Conservation (phyloP, 202 grass and related monocot species). For the Sporobolus alterniflorus region DNA sequence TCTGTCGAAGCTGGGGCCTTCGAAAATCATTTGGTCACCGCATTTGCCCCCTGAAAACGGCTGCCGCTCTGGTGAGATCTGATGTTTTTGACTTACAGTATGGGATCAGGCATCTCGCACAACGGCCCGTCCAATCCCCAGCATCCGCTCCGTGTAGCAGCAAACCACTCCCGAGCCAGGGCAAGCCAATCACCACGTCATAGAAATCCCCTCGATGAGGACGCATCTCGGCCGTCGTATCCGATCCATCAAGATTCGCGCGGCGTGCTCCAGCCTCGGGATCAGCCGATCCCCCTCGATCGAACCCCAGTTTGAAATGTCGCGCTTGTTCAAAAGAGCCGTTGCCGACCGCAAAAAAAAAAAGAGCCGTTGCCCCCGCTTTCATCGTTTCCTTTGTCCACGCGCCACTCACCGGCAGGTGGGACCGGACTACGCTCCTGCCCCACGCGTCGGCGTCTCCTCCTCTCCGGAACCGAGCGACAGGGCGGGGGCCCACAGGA, state of each 20-base stretch:
- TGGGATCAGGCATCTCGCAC: not conserved
- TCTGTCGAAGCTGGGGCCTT: not conserved
- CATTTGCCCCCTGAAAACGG: not conserved
- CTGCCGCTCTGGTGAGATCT: not conserved
- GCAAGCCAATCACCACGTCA: not conserved
- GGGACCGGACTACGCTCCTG: not conserved
- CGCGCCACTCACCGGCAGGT: not conserved
- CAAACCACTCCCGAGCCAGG: not conserved
- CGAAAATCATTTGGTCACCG: not conserved
- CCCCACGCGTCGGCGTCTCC: not conserved
- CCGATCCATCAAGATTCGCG: conserved; percentile 32
- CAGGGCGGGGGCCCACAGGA: conserved; percentile 15
- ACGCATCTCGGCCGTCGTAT: not conserved
- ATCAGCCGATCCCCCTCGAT: not conserved
- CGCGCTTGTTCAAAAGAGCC: conserved; percentile 45
- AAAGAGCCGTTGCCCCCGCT: conserved; percentile 46
- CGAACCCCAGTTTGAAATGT: conserved; percentile 33
- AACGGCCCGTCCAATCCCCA: not conserved
- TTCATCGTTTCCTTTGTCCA: conserved; percentile 14
- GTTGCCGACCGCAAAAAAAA: no score
- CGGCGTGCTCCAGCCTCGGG: not conserved
- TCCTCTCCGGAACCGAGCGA: not conserved
- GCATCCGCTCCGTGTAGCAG: not conserved
- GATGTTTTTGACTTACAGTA: conserved; percentile 36
- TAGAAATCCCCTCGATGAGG: not conserved